Conservation (phyloP, 2,329 filamentous ascomycete genomes). For the Truncatella angustata region DNA sequence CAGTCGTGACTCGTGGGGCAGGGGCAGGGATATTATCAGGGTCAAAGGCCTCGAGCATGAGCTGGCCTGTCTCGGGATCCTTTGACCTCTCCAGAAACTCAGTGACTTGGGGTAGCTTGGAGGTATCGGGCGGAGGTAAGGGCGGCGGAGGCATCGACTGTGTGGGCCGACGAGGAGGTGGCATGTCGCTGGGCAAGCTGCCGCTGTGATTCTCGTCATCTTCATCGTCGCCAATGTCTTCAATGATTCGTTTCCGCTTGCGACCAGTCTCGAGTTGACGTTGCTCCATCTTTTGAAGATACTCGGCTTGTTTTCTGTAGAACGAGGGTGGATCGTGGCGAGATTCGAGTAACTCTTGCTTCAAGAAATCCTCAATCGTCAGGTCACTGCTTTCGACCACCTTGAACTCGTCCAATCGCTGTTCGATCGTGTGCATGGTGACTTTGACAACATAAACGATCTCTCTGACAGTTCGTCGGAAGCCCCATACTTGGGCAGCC, state of each 20-base stretch:
- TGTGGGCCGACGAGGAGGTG: constrained; percentile 4
- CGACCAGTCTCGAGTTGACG: constrained; percentile 34
- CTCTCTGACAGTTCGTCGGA: constrained; percentile 85
- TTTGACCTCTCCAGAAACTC: constrained; percentile 28
- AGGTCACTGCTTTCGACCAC: constrained; percentile 79
- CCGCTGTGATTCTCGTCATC: not conserved
- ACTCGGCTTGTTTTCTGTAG: constrained; percentile 63
- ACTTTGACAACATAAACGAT: constrained; percentile 99
- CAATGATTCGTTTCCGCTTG: constrained; percentile 40
- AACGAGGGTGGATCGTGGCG: constrained; percentile 80
- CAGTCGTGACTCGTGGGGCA: constrained; percentile 13
- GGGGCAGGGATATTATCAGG: constrained; percentile 23
- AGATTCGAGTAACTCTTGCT: constrained; percentile 69
- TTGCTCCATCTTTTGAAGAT: constrained; percentile 50
- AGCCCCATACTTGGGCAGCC: constrained; percentile 97
- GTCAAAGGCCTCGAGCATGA: constrained; percentile 26
- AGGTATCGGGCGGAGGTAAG: constrained; percentile 25
- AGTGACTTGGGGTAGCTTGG: constrained; percentile 25
- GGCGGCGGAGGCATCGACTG: constrained; percentile 30
- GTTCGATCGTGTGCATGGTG: constrained; percentile 87
- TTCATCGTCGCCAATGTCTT: constrained; percentile 32
- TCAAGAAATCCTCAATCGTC: constrained; percentile 83
- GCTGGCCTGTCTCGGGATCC: constrained; percentile 24
- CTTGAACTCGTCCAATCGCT: constrained; percentile 89
- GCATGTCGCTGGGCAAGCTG: not conserved